Percentiles rank a stretch among this genome's conserved stretches.
Conservation (phyloP, 2,329 filamentous ascomycete species). For the Colletotrichum theobromicola region DNA sequence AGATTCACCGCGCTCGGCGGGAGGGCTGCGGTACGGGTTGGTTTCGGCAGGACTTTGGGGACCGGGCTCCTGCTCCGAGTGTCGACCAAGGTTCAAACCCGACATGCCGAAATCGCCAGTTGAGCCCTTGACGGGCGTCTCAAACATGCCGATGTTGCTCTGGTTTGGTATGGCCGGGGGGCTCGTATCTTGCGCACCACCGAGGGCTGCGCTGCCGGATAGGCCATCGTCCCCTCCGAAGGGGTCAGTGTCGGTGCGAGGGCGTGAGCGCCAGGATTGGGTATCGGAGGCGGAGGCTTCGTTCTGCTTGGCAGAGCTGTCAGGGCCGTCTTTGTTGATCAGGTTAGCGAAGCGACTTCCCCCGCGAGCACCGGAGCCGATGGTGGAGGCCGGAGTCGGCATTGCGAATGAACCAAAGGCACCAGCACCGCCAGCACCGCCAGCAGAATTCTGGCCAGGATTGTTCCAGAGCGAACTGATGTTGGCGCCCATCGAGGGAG, state of each 20-base stretch:
- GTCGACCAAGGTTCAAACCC: conserved; percentile 61
- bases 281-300: conserved; percentile 48
- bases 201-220: conserved; percentile 74
- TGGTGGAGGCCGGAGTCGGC: conserved; percentile 53
- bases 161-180: conserved; percentile 38
- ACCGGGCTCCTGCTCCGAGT: conserved; percentile 67
- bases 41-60: conserved; percentile 92
- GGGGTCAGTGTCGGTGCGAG: conserved; percentile 76
- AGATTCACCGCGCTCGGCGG: conserved; percentile 72
- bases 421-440: conserved; percentile 35
- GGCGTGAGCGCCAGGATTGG: conserved; percentile 62
- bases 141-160: conserved; percentile 47
- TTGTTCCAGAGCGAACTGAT: conserved; percentile 49
- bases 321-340: conserved; percentile 77
- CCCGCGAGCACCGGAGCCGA: conserved; percentile 69
- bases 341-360: conserved; percentile 88
- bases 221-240: conserved; percentile 74
- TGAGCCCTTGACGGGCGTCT: conserved; percentile 60
- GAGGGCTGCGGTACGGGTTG: conserved; percentile 93
- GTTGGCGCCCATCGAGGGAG: conserved; percentile 45
- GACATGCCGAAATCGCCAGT: conserved; percentile 68
- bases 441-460: conserved; percentile 25
- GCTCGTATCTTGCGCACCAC: conserved; percentile 75
- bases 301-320: conserved; percentile 59
- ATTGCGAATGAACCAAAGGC: conserved; percentile 92